Percentiles rank a stretch among this genome's conserved stretches.
These are phyloP conservation scores for Bimuria novae-zelandiae DNA, from an alignment of 2,329 filamentous ascomycete species.

Conservation along the genomic window DNA sequence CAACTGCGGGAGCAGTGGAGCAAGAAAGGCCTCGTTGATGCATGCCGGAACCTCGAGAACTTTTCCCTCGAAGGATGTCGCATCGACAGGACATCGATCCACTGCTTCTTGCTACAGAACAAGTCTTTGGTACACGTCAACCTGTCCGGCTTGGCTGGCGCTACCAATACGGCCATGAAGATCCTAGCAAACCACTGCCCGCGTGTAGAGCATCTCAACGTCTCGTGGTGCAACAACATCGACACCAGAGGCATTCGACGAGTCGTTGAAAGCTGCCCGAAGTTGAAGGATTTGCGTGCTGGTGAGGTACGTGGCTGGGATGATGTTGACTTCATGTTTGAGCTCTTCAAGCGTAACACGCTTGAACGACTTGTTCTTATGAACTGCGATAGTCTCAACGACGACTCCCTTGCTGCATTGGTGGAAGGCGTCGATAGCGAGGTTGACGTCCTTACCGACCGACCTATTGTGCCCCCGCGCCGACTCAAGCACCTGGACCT, in stretches of 20 bases:
- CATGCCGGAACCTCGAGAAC: slow-evolving; percentile 84
- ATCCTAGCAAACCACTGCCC: slow-evolving; percentile 82
- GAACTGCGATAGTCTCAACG: slow-evolving; percentile 77
- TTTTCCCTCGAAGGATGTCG: slow-evolving; percentile 88
- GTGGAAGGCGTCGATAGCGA: slow-evolving; percentile 77
- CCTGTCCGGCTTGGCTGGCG: slow-evolving; percentile 76
- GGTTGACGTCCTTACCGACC: slow-evolving; percentile 78
- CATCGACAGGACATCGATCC: slow-evolving; percentile 76
- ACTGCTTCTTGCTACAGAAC: slow-evolving; percentile 81
- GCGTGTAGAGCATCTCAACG: slow-evolving; percentile 80
- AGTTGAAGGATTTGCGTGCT: slow-evolving; percentile 77
- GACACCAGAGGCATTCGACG: slow-evolving; percentile 75
- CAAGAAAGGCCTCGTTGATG: slow-evolving; percentile 75
- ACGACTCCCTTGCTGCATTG: slow-evolving; percentile 73
- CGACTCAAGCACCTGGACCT: slow-evolving; percentile 84
- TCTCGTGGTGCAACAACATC: slow-evolving; percentile 91
- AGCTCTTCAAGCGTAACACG: slow-evolving; percentile 78
- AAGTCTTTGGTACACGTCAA: slow-evolving; percentile 81
- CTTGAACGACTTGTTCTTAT: slow-evolving; percentile 82
- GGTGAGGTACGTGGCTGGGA: slow-evolving; percentile 83
- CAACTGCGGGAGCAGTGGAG: slow-evolving; percentile 84
- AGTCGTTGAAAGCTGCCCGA: slow-evolving; percentile 73
- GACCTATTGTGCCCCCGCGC: slow-evolving; percentile 75
- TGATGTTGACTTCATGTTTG: slow-evolving; percentile 70
- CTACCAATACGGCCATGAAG: slow-evolving; percentile 83